Evolutionary conservation across 805 yeast species (phyloP), one percentile per base, ranked within the genome.

Genomic region (Ogataea dorogensis): DNA sequence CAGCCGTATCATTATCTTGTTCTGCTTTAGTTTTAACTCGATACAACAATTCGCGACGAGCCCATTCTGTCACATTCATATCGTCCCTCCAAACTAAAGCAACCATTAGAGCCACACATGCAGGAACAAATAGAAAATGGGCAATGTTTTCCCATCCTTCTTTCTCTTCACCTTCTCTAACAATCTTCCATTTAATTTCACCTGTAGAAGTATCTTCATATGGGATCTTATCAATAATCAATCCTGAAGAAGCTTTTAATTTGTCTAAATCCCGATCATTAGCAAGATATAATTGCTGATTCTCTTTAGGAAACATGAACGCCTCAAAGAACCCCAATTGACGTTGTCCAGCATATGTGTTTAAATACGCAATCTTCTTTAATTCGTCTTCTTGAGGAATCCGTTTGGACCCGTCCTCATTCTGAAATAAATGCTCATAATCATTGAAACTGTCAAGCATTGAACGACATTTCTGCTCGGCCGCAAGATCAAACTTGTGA

Each of bases 81-180:
- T 71, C 73, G 41, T 71, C 73, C 45, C 74, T 67, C 63, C 75
- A 78, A 30, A 73, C 49, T 41, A 72, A 61, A 13, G 72, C 61
- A 24, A 69, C 77, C 36, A 78, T 67, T 29, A 83, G 63, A 46
- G 78, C 66, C 31, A 76, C 65, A 55, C 82, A 67, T 17, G 79
- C 77, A 13, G 95, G 95, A 41, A 86, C 73, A 47, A 81, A 82
- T 37, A 80, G 66, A 60, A 73, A 81, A 64, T 80, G 85, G 51
- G 80, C 78, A 37, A 84, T 69, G 46, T 69, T 68, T 58, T 86
- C 95, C 95, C 95, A 86, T 31, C 94, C 94, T 65, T 86, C 94
- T 55, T 78, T 79, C 51, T 74, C 78, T 36, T 80, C 75, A 10
- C 58, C 61, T 56, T 78, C 87, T 44, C 93, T 72, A 29, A 86